These are phyloP conservation scores for Lavandula angustifolia DNA, from an alignment of 257 asterid species.

Conservation along the genomic window DNA sequence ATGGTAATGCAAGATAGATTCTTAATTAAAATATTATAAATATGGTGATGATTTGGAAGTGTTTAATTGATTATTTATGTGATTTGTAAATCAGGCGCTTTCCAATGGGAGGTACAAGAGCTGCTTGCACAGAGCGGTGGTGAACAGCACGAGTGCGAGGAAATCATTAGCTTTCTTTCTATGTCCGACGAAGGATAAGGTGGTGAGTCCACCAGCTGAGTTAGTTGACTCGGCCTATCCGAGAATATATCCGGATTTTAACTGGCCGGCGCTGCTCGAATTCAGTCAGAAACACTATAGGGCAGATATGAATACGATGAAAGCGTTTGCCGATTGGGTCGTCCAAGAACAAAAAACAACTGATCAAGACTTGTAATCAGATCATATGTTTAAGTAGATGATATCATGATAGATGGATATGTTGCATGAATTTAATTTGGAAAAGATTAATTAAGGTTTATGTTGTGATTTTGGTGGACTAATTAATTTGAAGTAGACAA, in stretches of 20 bases:
- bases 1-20: no score
- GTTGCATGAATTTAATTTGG: not conserved
- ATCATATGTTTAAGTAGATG: no score
- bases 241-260: conserved; percentile 76
- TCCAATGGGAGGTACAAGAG: conserved; percentile 89
- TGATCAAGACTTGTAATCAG: no score
- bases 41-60: no score
- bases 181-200: conserved; percentile 79
- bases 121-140: conserved; percentile 94
- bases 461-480: not conserved
- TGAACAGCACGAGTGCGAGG: conserved; percentile 70
- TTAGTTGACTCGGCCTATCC: conserved; percentile 75
- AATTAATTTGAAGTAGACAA: conserved; percentile 19
- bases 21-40: no score
- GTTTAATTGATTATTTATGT: no score
- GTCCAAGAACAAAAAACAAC: conserved; percentile 37
- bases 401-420: not conserved
- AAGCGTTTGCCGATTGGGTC: conserved; percentile 65
- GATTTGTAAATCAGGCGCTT: conserved; percentile 55
- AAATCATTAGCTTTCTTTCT: conserved; percentile 91
- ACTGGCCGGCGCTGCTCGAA: conserved; percentile 68
- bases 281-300: conserved; percentile 90
- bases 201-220: conserved; percentile 81
- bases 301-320: conserved; percentile 90
- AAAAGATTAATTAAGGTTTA: not conserved